Conservation (phyloP, 202 grass and related monocot species). For the Cymbopogon flexuosus region DNA sequence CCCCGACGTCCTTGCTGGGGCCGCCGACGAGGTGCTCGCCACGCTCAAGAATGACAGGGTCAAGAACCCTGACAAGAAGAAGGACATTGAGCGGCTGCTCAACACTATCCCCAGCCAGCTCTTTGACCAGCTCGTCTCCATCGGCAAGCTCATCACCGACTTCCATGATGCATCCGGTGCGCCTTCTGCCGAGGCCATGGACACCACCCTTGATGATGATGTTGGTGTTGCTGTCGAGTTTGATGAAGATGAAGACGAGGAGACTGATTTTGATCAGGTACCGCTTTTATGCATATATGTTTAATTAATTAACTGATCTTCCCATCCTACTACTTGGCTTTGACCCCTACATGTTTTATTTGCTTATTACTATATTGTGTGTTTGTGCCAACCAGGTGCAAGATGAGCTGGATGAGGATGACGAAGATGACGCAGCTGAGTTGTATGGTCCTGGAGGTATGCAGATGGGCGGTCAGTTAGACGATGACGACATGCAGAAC, state of each 20-base stretch:
- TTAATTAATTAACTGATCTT: not conserved
- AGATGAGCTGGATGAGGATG: constrained; percentile 58
- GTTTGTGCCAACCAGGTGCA: constrained; percentile 51
- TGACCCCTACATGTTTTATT: not conserved
- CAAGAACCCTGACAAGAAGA: constrained; percentile 83
- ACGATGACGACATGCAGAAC: too few species aligned
- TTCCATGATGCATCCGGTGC: constrained; percentile 46
- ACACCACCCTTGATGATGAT: constrained; percentile 51
- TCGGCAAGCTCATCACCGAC: constrained; percentile 76
- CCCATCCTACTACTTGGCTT: not conserved
- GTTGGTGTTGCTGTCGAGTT: constrained; percentile 89
- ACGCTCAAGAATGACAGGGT: constrained; percentile 63
- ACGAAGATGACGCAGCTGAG: too few species aligned
- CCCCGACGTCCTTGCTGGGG: constrained; percentile 61
- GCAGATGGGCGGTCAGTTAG: too few species aligned
- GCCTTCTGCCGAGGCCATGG: constrained; percentile 32
- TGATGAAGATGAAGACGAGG: constrained; percentile 77
- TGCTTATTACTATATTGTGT: not conserved
- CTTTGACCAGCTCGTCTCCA: constrained; percentile 78
- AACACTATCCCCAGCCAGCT: constrained; percentile 62
- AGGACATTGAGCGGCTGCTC: constrained; percentile 79
- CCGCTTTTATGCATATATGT: not conserved
- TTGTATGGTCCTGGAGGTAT: too few species aligned
- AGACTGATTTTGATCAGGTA: constrained; percentile 91
- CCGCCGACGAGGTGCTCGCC: constrained; percentile 61